Evolutionary conservation across 2,329 filamentous ascomycete genomes (phyloP).

Genomic region (Dactylonectria macrodidyma): DNA sequence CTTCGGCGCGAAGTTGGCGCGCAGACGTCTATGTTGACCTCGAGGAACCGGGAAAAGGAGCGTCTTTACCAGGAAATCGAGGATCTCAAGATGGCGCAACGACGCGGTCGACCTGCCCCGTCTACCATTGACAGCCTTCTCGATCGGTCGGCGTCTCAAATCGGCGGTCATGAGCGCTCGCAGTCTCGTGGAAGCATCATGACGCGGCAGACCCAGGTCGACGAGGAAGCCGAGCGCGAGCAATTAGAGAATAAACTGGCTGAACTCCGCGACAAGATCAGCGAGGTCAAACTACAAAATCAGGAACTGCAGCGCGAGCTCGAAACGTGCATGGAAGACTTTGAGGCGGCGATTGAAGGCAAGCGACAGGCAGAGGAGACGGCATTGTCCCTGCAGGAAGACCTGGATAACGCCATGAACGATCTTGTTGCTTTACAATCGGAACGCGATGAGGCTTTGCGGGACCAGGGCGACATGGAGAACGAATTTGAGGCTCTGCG

Average conservation of each 20-base stretch:
- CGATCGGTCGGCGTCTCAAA: constrained; percentile 92
- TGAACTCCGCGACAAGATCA: constrained; percentile 87
- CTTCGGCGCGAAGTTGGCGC: constrained; percentile 92
- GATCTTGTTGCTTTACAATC: constrained; percentile 84
- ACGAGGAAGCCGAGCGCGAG: constrained; percentile 85
- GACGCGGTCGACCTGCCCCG: constrained; percentile 75
- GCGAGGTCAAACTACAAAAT: constrained; percentile 88
- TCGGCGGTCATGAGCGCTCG: constrained; percentile 77
- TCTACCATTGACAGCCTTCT: constrained; percentile 90
- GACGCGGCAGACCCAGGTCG: constrained; percentile 72
- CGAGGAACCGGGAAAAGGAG: constrained; percentile 94
- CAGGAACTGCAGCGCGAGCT: constrained; percentile 90
- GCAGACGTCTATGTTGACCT: constrained; percentile 97
- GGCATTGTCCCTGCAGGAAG: constrained; percentile 79
- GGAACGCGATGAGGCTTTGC: constrained; percentile 89
- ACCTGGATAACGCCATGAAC: constrained; percentile 83
- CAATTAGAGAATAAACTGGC: constrained; percentile 88
- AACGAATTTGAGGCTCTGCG: constrained; percentile 73
- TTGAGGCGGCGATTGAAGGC: constrained; percentile 79
- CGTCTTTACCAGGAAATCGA: constrained; percentile 97
- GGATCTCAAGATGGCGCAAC: constrained; percentile 90
- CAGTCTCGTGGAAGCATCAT: constrained; percentile 81
- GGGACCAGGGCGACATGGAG: constrained; percentile 73
- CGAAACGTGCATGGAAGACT: constrained; percentile 83
- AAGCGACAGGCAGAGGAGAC: constrained; percentile 73